These are phyloP conservation scores for Bauhinia variegata DNA, from an alignment of 306 rosid genomes.

Conservation along the genomic window DNA sequence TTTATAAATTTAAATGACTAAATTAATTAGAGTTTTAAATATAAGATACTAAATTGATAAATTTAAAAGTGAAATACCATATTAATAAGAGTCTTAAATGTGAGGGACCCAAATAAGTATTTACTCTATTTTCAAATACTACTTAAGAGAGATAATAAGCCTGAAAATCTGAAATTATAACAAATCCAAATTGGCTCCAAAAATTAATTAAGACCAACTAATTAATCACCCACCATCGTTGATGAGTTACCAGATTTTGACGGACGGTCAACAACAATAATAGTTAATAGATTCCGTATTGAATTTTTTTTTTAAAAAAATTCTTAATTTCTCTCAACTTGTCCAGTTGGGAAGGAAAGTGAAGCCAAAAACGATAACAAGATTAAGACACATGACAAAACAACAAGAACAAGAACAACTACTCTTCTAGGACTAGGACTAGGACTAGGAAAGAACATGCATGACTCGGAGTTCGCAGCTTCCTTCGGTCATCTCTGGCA, in stretches of 20 bases:
- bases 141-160: too few relatives aligned
- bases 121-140: too few relatives aligned
- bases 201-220: too few relatives aligned
- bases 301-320: neutral
- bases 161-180: too few relatives aligned
- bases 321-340: neutral
- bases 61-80: too few relatives aligned
- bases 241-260: constrained; percentile 31
- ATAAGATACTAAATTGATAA: too few relatives aligned
- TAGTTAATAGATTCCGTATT: constrained; percentile 9
- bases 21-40: too few relatives aligned
- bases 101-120: too few relatives aligned
- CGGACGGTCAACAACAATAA: constrained; percentile 41
- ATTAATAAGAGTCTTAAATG: too few relatives aligned
- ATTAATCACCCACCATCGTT: constrained; percentile 19
- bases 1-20: too few relatives aligned
- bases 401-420: constrained; percentile 36
- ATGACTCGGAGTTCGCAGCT: constrained; percentile 40
- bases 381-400: constrained; percentile 43
- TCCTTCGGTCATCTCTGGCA: constrained; percentile 55
- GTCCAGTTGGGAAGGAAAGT: constrained; percentile 8
- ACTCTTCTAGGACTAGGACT: too few relatives aligned
- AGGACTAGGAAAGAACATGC: constrained; percentile 42
- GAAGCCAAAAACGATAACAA: constrained; percentile 42
- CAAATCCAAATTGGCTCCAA: too few relatives aligned